Percentiles rank a stretch among this genome's conserved stretches.
Evolutionary conservation across 192 early-diverging fungal species (phyloP).

Genomic region (Paraglomus brasilianum): DNA sequence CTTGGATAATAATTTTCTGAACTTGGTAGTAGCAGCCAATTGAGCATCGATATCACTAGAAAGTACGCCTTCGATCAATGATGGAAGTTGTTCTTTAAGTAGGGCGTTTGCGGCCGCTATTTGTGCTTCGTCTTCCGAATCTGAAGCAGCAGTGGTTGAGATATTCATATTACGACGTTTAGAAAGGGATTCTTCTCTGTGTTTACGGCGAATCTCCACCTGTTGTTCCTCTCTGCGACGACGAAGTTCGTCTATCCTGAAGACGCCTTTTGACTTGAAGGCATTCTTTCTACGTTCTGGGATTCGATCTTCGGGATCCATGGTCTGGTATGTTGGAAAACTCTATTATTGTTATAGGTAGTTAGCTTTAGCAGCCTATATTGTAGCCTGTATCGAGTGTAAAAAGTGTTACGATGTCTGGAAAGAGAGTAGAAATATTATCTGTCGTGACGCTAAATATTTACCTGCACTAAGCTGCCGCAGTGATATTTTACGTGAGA

Average conservation of each 20-base stretch:
- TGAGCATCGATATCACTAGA: constrained; percentile 46
- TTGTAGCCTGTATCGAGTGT: too few species aligned
- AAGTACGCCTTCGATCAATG: constrained; percentile 35
- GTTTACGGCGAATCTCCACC: constrained; percentile 51
- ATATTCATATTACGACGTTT: constrained; percentile 49
- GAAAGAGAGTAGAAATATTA: too few species aligned
- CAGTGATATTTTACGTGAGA: too few species aligned
- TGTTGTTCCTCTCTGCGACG: constrained; percentile 44
- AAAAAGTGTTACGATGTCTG: too few species aligned
- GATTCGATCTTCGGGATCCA: too few species aligned
- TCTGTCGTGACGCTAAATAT: too few species aligned
- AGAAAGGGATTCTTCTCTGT: constrained; percentile 46
- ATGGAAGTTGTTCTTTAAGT: constrained; percentile 27
- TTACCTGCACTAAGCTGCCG: too few species aligned
- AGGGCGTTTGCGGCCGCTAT: neutral
- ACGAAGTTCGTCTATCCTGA: constrained; percentile 47
- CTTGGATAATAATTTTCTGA: constrained; percentile 52
- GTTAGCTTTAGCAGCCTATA: too few species aligned
- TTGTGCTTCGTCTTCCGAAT: constrained; percentile 29
- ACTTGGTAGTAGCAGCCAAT: constrained; percentile 42
- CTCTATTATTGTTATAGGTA: too few species aligned
- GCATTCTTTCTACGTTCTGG: constrained; percentile 31
- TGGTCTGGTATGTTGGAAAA: too few species aligned
- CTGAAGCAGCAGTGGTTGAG: neutral
- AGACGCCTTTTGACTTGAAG: constrained; percentile 69